Percentiles rank a stretch among this genome's conserved stretches.
Conservation (phyloP, 768 basidiomycete species). For the Lentinula lateritia region DNA sequence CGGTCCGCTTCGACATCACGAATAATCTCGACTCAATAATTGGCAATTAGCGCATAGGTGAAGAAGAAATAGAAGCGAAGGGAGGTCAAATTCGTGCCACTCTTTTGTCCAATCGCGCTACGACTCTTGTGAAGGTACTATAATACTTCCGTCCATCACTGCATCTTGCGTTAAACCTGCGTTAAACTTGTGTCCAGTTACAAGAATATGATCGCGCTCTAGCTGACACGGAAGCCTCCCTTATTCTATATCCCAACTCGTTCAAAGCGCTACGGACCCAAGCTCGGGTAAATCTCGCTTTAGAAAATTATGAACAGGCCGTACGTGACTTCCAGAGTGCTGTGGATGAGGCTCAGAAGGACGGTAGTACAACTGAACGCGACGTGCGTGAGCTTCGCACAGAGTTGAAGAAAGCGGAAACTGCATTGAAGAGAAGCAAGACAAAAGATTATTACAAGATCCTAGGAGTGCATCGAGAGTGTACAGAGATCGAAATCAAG, state of each 20-base stretch:
- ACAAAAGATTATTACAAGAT: constrained; percentile 90
- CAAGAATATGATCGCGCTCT: constrained; percentile 64
- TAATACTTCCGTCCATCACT: background rate
- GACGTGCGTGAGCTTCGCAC: constrained; percentile 56
- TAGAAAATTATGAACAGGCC: constrained; percentile 68
- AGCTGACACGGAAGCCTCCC: constrained; percentile 62
- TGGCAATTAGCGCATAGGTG: constrained; percentile 54
- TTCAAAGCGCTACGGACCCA: constrained; percentile 88
- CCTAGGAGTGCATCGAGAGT: constrained; percentile 55
- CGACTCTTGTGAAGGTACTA: constrained; percentile 67
- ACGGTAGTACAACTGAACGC: constrained; percentile 46
- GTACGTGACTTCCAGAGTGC: constrained; percentile 78
- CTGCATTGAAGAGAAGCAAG: constrained; percentile 79
- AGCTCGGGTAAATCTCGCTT: constrained; percentile 69
- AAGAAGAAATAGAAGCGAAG: constrained; percentile 61
- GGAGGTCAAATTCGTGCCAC: constrained; percentile 81
- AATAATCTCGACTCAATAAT: background rate
- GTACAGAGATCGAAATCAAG: constrained; percentile 71
- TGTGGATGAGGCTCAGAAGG: constrained; percentile 63
- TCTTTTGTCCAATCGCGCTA: constrained; percentile 79
- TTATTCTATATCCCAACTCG: constrained; percentile 54
- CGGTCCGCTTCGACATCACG: background rate
- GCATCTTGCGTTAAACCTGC: background rate
- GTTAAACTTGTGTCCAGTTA: constrained; percentile 37
- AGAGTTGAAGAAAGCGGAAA: constrained; percentile 80